A percentile compares a stretch with the other conserved stretches of the same genome.
Evolutionary conservation across 495 filamentous ascomycete genomes (phyloP).

Genomic region (Trichoderma reesei): DNA sequence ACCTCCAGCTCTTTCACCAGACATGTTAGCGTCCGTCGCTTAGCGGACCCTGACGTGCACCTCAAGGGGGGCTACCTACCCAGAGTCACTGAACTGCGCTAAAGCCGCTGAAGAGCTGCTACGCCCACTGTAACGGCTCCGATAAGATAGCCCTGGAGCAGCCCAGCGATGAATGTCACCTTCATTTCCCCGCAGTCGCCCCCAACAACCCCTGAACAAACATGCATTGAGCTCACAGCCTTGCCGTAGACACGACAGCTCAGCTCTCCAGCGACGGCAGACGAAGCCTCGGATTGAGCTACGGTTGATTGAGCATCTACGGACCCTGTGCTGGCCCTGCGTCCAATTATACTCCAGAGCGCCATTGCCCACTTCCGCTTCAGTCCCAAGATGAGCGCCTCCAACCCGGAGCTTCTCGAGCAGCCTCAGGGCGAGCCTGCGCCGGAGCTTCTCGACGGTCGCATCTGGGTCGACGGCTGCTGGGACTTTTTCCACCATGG

Average conservation of each 20-base stretch:
- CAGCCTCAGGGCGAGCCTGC: conserved; percentile 25
- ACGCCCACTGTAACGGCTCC: background rate
- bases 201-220: background rate
- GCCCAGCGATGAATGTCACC: background rate
- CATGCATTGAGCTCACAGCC: background rate
- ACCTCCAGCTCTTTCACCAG: background rate
- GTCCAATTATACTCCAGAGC: background rate
- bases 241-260: background rate
- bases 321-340: background rate
- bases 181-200: conserved; percentile 2
- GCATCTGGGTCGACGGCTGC: conserved; percentile 96
- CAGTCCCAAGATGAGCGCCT: background rate
- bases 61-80: background rate
- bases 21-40: background rate
- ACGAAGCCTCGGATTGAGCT: background rate
- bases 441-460: conserved; percentile 49
- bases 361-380: background rate
- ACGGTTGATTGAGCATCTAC: background rate
- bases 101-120: background rate
- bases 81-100: background rate
- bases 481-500: conserved; percentile 99
- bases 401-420: background rate
- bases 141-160: conserved; percentile 5
- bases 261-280: background rate
- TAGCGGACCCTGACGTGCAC: background rate